Conservation (phyloP, 805 yeast species). For the Schwanniomyces pseudopolymorphus region DNA sequence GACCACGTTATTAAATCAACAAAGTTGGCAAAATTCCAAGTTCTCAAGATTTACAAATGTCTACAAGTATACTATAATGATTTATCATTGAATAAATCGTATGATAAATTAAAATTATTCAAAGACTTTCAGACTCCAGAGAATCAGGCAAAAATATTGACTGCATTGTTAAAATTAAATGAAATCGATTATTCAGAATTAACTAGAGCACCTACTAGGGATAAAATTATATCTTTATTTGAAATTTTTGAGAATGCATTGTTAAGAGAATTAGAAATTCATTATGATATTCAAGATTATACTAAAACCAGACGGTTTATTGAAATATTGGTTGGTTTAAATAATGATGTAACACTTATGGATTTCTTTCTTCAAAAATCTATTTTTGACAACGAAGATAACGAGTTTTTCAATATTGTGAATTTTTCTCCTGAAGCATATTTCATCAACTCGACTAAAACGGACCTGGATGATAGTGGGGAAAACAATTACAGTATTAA, state of each 20-base stretch:
- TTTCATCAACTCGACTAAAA: conserved; percentile 10
- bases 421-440: conserved; percentile 21
- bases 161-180: conserved; percentile 40
- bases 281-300: conserved; percentile 48
- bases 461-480: conserved; percentile 1
- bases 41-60: conserved; percentile 36
- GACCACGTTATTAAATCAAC: conserved; percentile 22
- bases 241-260: conserved; percentile 75
- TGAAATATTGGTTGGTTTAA: conserved; percentile 31
- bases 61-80: conserved; percentile 48
- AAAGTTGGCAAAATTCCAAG: conserved; percentile 36
- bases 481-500: conserved; percentile 7
- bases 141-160: conserved; percentile 48
- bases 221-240: conserved; percentile 51
- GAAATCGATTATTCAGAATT: conserved; percentile 30
- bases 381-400: conserved; percentile 36
- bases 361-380: conserved; percentile 45
- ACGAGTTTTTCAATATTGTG: conserved; percentile 29
- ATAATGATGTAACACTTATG: conserved; percentile 42
- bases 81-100: conserved; percentile 38
- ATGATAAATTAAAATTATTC: conserved; percentile 46
- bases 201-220: conserved; percentile 28
- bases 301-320: conserved; percentile 36
- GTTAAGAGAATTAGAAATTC: conserved; percentile 64
- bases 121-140: conserved; percentile 48